Evolutionary conservation across 345 rosid species (phyloP), one percentile per base, ranked within the genome.

Genomic region (Euphorbia peplus): DNA sequence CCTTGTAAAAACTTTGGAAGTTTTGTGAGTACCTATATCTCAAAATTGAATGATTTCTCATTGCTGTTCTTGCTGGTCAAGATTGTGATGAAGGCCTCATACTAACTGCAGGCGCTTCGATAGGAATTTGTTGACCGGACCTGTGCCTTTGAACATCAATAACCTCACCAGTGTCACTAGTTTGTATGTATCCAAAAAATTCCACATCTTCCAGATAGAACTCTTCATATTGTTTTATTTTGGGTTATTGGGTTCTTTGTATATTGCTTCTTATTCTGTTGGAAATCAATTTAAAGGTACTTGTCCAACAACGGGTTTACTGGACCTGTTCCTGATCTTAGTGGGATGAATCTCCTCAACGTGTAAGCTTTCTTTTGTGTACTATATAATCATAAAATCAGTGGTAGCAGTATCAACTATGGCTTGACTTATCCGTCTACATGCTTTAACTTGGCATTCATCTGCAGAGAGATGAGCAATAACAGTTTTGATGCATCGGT

Each of bases 381-480:
- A n/a, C n/a, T n/a, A n/a, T n/a, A n/a, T n/a, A n/a, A n/a, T n/a
- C n/a, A n/a, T n/a, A n/a, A n/a, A n/a, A n/a, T n/a, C n/a, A n/a
- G n/a, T n/a, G n/a, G n/a, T n/a, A n/a, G 44, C 9, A 15, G 24
- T 21, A 26, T 29, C 11, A 18, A 59, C 26, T 2, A 21, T 46
- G 37, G 32, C 56, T 41, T 21, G 67, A 42, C 25, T 53, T 10
- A 32, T 46, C 8, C 3, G 21, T 48, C 3, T 47, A 55, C 25
- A 6, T 47, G 65, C 29, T 32, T 13, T 64, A 51, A 75, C 47
- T n/a, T n/a, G n/a, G n/a, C n/a, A n/a, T n/a, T n/a, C n/a, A n/a
- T n/a, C n/a, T 70, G 72, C 85, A 95, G 99, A 81, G 97, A 88
- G 71, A 58, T 92, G 68, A 90, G 98, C 78, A 92, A 87, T 76